Evolutionary conservation across 1,284 basidiomycete genomes (phyloP).

Genomic region (Ustanciosporium gigantosporum): DNA sequence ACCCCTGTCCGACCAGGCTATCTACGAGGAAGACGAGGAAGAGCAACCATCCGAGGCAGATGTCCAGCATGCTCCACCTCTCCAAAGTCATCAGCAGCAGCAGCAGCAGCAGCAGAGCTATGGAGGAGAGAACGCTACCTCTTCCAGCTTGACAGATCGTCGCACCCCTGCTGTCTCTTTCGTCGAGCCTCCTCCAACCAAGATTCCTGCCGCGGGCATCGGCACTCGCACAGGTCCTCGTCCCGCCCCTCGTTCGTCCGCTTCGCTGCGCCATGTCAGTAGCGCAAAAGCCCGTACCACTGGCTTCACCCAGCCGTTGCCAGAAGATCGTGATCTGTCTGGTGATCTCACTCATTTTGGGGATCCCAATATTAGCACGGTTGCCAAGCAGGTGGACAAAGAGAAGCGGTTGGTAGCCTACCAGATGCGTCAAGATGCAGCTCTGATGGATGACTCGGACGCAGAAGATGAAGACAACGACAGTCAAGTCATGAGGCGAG

Average conservation of each 20-base stretch:
- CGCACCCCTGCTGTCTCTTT: constrained; percentile 13
- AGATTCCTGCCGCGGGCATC: constrained; percentile 40
- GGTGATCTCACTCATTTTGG: constrained; percentile 6
- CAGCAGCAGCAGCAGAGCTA: no score
- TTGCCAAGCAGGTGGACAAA: constrained; percentile 33
- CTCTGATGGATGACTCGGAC: constrained; percentile 19
- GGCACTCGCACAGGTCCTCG: constrained; percentile 48
- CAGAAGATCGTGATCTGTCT: constrained; percentile 35
- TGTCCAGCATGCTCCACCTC: no score
- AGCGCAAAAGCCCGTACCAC: constrained; percentile 18
- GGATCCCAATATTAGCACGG: constrained; percentile 22
- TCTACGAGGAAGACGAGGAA: constrained; percentile 10
- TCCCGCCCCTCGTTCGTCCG: constrained; percentile 41
- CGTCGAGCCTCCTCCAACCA: constrained; percentile 7
- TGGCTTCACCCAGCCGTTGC: constrained; percentile 35
- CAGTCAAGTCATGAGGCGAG: neutral
- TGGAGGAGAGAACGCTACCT: no score
- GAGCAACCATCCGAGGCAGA: no score
- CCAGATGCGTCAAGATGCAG: constrained; percentile 24
- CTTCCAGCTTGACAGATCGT: no score
- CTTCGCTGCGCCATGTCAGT: constrained; percentile 48
- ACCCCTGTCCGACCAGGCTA: constrained; percentile 4
- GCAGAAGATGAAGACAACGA: constrained; percentile 15
- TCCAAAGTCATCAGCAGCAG: no score
- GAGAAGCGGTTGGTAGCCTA: constrained; percentile 30